Conservation (phyloP, 179 eudicot species). For the Beta lomatogona region DNA sequence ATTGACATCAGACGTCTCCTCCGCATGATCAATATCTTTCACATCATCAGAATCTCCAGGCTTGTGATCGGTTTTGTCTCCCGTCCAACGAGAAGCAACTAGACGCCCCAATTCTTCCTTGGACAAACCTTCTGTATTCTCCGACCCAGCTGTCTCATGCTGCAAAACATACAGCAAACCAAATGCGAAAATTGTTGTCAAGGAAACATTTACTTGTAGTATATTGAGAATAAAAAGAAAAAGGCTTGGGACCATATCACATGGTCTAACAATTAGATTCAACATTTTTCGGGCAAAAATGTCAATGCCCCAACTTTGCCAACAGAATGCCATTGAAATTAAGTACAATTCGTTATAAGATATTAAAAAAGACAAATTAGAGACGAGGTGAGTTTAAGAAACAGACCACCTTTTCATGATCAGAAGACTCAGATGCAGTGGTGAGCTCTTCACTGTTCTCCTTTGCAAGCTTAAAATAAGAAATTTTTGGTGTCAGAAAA, state of each 20-base stretch:
- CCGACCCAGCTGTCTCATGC: slow-evolving; percentile 54
- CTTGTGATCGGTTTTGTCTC: slow-evolving; percentile 63
- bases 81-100: slow-evolving; percentile 98
- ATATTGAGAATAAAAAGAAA: not conserved
- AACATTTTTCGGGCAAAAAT: not conserved
- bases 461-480: slow-evolving; percentile 29
- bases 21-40: slow-evolving; percentile 39
- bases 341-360: not conserved
- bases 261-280: not conserved
- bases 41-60: slow-evolving; percentile 43
- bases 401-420: slow-evolving; percentile 50
- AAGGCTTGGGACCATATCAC: not conserved
- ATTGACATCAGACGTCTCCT: slow-evolving; percentile 47
- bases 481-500: slow-evolving; percentile 17
- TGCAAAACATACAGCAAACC: slow-evolving; percentile 22
- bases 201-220: not conserved
- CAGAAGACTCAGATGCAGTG: slow-evolving; percentile 44
- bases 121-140: slow-evolving; percentile 60
- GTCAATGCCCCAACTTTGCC: not conserved
- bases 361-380: not conserved
- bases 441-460: slow-evolving; percentile 46
- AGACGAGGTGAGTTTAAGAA: slow-evolving; percentile 5
- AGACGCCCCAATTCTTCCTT: slow-evolving; percentile 93
- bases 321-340: not conserved
- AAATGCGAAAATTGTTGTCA: slow-evolving; percentile 11